phyloP scores from a whole-genome alignment of 768 basidiomycete genomes.

The Coprinopsis marcescibilis region DNA sequence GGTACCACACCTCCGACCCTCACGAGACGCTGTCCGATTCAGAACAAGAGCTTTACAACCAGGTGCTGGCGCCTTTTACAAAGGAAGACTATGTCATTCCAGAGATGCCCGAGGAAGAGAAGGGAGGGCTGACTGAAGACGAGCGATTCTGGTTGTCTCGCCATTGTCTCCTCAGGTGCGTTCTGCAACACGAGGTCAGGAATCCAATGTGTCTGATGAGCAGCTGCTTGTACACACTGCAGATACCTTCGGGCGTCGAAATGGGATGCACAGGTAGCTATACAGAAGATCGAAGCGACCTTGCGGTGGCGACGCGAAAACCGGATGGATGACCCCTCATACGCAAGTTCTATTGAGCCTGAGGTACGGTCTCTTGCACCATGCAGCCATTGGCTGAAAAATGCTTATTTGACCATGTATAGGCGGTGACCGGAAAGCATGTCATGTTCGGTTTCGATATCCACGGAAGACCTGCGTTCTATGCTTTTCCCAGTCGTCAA shows the following conservation, averaged over 20 bases:
- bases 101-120: conserved; percentile 21
- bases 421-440: conserved; percentile 81
- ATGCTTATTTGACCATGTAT: background rate
- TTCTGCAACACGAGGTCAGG: too few relatives aligned
- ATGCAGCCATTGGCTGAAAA: too few relatives aligned
- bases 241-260: conserved; percentile 72
- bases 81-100: conserved; percentile 43
- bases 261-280: conserved; percentile 51
- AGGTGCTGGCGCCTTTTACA: conserved; percentile 50
- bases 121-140: conserved; percentile 43
- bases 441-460: conserved; percentile 73
- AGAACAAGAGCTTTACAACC: conserved; percentile 41
- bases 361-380: conserved; percentile 43
- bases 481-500: conserved; percentile 65
- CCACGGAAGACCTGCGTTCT: conserved; percentile 58
- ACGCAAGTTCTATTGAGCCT: conserved; percentile 58
- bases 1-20: too few relatives aligned
- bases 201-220: too few relatives aligned
- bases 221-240: conserved; percentile 7
- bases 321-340: conserved; percentile 60
- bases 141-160: conserved; percentile 74
- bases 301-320: conserved; percentile 74
- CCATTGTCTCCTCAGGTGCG: conserved; percentile 61
- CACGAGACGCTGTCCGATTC: too few relatives aligned
- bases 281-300: conserved; percentile 59